Base-by-base conservation (phyloP, 345 rosid genomes). In the Eucalyptus sp. region DNA sequence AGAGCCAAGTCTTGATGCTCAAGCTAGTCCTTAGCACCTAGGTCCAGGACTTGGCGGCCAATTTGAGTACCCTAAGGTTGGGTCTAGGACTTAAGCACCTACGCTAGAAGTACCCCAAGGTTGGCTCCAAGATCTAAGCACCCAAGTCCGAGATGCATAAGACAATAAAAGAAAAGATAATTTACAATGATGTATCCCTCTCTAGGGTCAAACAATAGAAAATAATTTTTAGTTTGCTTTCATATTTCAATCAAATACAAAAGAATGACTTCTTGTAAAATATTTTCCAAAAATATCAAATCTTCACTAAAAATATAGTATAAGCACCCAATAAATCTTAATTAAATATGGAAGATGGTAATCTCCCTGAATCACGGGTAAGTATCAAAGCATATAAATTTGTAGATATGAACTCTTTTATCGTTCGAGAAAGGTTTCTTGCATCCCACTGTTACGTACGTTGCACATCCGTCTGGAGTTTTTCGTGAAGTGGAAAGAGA, bases 21-120 rank as follows among this genome's bases (percentile, higher is more conserved):
- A 5, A 71, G 13, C 14, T 0, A 6, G 83, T 71, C 46, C 76
- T 64, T 17, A 14, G 18, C 37, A 64, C 4, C 5, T 1, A 5
- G 25, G 83, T 37, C 0, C 0, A 20, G 46, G 46, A 71, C 27
- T 7, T 20, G 24, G 48, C 1, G 8, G 25, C 25, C 3, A 1
- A 10, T 33, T 5, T 33, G 7, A 76, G 84, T 76, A 11, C 29
- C 48, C 15, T 20, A 76, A 76, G 84, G 16, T 3, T 10, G 48
- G 48, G 48, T 24, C 4, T 11, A 2, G 48, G 48, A 37, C 29
- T 11, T 41, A 76, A 41, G 29, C 48, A 11, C 7, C 15, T 22
- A 4, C 0, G 48, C 4, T 41, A 3, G 15, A 24, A 76, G 48
- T 76, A 20, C 29, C 83, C 8, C 83, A 76, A 76, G 29, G 16